Evolutionary conservation across 192 early-diverging fungal genomes (phyloP).

Genomic region (Rhizophagus clarus): DNA sequence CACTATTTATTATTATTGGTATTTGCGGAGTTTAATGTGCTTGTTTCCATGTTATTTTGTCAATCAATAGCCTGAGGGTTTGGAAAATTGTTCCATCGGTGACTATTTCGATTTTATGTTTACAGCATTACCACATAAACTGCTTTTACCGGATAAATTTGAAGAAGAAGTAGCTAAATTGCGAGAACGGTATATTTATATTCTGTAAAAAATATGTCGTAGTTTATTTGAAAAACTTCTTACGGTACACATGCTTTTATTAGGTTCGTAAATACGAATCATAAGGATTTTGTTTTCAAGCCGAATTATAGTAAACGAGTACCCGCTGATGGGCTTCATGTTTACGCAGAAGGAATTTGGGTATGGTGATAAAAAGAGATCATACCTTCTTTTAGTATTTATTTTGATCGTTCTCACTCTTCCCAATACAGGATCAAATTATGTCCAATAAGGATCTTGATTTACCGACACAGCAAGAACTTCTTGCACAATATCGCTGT

Average conservation of each 20-base stretch:
- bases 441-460: conserved; percentile 94
- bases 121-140: conserved; percentile 88
- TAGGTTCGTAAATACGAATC: conserved; percentile 70
- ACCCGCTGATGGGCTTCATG: conserved; percentile 93
- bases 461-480: conserved; percentile 96
- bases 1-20: neutral
- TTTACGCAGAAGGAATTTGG: conserved; percentile 94
- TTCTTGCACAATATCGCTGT: conserved; percentile 97
- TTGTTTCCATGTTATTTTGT: neutral
- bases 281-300: conserved; percentile 83
- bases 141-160: conserved; percentile 83
- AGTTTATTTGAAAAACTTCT: neutral
- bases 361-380: neutral
- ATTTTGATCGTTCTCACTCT: neutral
- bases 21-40: neutral
- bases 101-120: conserved; percentile 95
- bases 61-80: conserved; percentile 68
- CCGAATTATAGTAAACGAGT: conserved; percentile 86
- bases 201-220: neutral
- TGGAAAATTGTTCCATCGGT: conserved; percentile 70
- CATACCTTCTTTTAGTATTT: neutral
- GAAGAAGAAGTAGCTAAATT: conserved; percentile 67
- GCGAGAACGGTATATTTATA: conserved; percentile 55
- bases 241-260: neutral
- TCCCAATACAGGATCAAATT: conserved; percentile 70